Percentiles rank a stretch among this genome's conserved stretches.
phyloP scores from a whole-genome alignment of 805 yeast species.

The Candida sanyiensis region DNA sequence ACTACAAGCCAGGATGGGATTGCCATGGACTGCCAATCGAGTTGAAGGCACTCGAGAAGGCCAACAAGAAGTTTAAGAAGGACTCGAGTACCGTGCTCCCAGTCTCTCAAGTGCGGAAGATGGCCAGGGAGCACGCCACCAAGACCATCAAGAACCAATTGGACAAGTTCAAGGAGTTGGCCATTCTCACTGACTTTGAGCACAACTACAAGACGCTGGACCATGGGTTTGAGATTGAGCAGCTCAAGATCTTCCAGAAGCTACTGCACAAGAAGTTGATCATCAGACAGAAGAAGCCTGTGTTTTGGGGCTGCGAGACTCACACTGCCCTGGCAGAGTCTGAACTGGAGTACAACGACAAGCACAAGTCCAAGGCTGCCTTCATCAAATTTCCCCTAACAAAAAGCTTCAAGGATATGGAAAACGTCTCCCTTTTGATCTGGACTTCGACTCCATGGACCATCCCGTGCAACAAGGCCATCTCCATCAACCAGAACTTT shows the following conservation, averaged over 20 bases:
- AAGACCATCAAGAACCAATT: constrained; percentile 60
- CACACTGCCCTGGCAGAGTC: constrained; percentile 95
- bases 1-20: constrained; percentile 95
- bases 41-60: constrained; percentile 63
- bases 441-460: constrained; percentile 99
- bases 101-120: constrained; percentile 52
- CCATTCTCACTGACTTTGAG: constrained; percentile 79
- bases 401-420: constrained; percentile 14
- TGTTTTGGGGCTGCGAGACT: constrained; percentile 95
- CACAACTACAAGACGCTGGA: constrained; percentile 69
- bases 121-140: constrained; percentile 67
- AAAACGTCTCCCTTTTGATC: constrained; percentile 40
- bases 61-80: constrained; percentile 30
- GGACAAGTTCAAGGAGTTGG: constrained; percentile 59
- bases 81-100: constrained; percentile 32
- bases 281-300: constrained; percentile 86
- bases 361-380: constrained; percentile 63
- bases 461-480: constrained; percentile 77
- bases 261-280: constrained; percentile 64
- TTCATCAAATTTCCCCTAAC: constrained; percentile 60
- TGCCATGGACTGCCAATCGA: constrained; percentile 98
- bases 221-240: constrained; percentile 66
- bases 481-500: constrained; percentile 58
- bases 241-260: constrained; percentile 61
- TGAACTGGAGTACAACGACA: constrained; percentile 79